phyloP scores from a whole-genome alignment of 768 basidiomycete genomes.

The Termitomyces heimii region DNA sequence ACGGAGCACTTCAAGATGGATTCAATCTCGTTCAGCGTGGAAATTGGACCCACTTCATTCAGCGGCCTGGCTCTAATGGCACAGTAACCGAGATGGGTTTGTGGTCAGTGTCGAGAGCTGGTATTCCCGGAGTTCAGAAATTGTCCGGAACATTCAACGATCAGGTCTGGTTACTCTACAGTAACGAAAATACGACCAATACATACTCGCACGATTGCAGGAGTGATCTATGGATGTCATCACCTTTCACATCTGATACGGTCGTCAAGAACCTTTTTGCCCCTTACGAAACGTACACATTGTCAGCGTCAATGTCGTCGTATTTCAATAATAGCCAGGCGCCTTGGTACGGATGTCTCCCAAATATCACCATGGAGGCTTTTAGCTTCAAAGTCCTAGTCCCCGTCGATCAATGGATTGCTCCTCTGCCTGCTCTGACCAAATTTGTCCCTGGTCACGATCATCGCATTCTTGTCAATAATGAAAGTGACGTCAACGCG shows the following conservation, averaged over 20 bases:
- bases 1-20: constrained; percentile 79
- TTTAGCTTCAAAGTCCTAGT: constrained; percentile 84
- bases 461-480: constrained; percentile 51
- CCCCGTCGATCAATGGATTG: constrained; percentile 57
- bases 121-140: constrained; percentile 51
- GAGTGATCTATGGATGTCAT: constrained; percentile 61
- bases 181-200: constrained; percentile 75
- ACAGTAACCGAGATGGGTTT: constrained; percentile 84
- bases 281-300: constrained; percentile 76
- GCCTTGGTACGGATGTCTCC: constrained; percentile 75
- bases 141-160: constrained; percentile 55
- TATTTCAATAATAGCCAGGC: constrained; percentile 52
- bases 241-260: constrained; percentile 63
- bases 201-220: constrained; percentile 62
- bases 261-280: constrained; percentile 70
- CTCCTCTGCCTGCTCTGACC: constrained; percentile 68
- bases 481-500: constrained; percentile 40
- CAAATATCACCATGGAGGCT: constrained; percentile 55
- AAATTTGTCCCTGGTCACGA: constrained; percentile 87
- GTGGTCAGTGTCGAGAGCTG: constrained; percentile 74
- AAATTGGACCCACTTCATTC: constrained; percentile 77
- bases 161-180: constrained; percentile 80
- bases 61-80: constrained; percentile 79
- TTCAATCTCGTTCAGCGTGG: constrained; percentile 78
- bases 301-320: constrained; percentile 59